Evolutionary conservation across 306 rosid genomes (phyloP), one percentile per base, ranked within the genome.

Genomic region (Hippophae gyantsensis): DNA sequence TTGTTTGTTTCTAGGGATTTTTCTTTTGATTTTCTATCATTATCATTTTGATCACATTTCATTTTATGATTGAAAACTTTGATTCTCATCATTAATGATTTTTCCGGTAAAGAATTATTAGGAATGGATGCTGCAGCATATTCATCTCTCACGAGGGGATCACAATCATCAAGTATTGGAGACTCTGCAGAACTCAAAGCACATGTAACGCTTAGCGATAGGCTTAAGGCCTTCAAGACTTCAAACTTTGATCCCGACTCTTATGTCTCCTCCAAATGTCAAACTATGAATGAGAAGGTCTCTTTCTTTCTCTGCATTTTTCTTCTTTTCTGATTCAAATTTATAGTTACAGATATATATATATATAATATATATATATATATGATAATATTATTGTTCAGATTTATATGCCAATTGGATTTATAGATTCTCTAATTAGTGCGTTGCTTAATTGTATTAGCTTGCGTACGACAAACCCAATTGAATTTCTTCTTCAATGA

Each of bases 221-320:
- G 66, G 75, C 85, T 85, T 11, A 80, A 72, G 78, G 72, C 54
- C 56, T 92, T 85, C 83, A 92, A 88, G 44, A 58, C 83, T 7
- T 79, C 92, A 13, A 9, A 68, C 13, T 92, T 81, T 61, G 85
- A 88, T 67, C 81, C 95, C 47, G 77, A 85, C 56, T 69, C 54
- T 49, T 85, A 72, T 54, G 74, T 92, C 64, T 65, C 83, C 62
- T 63, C 89, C 79, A 92, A 88, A 88, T 85, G 84, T 53, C 83
- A 77, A 44, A 68, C 65, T 78, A 85, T 88, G 89, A 73, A 72
- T 40, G 96, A 92, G 50, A 92, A 88, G 95, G 95, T 84, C 48
- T 14, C 46, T 14, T 13, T 43, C 54, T 14, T 14, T 69, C 43
- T 0, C 12, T 50, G 5, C 14, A 13, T 43, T 49, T 43, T 54